Base-by-base conservation (phyloP, 306 rosid species). In the Trichosanthes cucumerina region DNA sequence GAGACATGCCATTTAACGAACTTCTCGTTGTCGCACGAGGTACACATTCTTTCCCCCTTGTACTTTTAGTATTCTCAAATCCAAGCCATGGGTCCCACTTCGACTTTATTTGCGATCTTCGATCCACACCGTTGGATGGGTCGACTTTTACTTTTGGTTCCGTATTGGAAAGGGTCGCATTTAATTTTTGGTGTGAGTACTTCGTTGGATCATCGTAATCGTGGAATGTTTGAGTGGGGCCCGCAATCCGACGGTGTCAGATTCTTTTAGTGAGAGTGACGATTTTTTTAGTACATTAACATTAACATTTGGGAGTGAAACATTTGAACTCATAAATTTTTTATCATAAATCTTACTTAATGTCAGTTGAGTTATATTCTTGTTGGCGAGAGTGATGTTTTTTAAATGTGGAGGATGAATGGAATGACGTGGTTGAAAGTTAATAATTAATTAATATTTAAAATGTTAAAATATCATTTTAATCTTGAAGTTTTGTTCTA, bases 11-110 rank as follows among this genome's bases (percentile, higher is more conserved):
- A 92, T 77, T 80, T 92, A 79, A 95, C 98, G 26, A 89, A 91
- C 79, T 91, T 85, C 86, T 88, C 98, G 68, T 47, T 95, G 0
- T 85, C 96, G 26, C 97, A 95, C 50, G 97, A 95, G 98, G 98
- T 91, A 84, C 15, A 47, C 31, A 8, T 43, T 31, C 23, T 23
- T 19, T n/a, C 18, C 34, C 34, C 6, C 6, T 10, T 7, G 49
- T 53, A 74, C 78, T 74, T n/a, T 2, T 43, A 9, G n/a, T n/a
- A n/a, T n/a, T 34, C 36, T 12, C 65, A 69, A 23, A 44, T 26
- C n/a, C 38, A 50, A 43, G 16, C 10, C 15, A 64, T 52, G 78
- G 79, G 38, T 1, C 70, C 79, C 66, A 33, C 28, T 13, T 36
- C 4, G 50, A 3, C 50, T 9, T n/a, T 0, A 6, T 64, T 64